phyloP scores from a whole-genome alignment of 306 rosid genomes.

The Aeschynomene evenia region DNA sequence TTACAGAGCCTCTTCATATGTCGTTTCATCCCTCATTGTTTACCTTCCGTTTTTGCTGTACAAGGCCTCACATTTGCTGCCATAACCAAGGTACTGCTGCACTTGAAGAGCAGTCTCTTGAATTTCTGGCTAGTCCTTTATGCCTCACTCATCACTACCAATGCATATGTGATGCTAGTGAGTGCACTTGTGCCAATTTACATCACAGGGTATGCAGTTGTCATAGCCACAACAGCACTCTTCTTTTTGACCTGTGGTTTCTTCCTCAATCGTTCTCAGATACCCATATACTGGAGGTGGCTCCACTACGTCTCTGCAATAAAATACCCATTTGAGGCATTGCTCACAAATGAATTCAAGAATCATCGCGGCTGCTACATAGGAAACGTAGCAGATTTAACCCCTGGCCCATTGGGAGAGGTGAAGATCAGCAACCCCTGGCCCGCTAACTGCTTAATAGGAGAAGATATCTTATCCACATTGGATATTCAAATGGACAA shows the following conservation, averaged over 20 bases:
- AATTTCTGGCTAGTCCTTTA: constrained; percentile 67
- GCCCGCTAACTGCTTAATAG: constrained; percentile 46
- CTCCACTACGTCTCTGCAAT: constrained; percentile 85
- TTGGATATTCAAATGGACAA: constrained; percentile 52
- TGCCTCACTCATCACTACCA: constrained; percentile 81
- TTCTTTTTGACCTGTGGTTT: constrained; percentile 91
- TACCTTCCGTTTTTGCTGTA: constrained; percentile 85
- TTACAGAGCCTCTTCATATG: constrained; percentile 87
- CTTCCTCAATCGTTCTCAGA: constrained; percentile 63
- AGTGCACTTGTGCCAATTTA: constrained; percentile 88
- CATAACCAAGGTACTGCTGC: constrained; percentile 60
- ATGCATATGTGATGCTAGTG: constrained; percentile 88
- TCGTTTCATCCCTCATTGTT: constrained; percentile 73
- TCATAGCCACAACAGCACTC: constrained; percentile 87
- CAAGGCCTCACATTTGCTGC: constrained; percentile 83
- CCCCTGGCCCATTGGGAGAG: constrained; percentile 74
- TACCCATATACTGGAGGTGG: constrained; percentile 70
- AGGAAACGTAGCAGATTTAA: constrained; percentile 50
- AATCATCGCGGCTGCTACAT: constrained; percentile 49
- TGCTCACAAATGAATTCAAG: constrained; percentile 76
- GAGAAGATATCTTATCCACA: constrained; percentile 63
- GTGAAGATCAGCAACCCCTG: constrained; percentile 40
- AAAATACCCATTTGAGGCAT: constrained; percentile 85
- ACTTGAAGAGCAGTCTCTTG: constrained; percentile 44
- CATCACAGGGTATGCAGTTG: constrained; percentile 88